Conservation (phyloP, 2,329 filamentous ascomycete species). For the Trichoderma sp. region DNA sequence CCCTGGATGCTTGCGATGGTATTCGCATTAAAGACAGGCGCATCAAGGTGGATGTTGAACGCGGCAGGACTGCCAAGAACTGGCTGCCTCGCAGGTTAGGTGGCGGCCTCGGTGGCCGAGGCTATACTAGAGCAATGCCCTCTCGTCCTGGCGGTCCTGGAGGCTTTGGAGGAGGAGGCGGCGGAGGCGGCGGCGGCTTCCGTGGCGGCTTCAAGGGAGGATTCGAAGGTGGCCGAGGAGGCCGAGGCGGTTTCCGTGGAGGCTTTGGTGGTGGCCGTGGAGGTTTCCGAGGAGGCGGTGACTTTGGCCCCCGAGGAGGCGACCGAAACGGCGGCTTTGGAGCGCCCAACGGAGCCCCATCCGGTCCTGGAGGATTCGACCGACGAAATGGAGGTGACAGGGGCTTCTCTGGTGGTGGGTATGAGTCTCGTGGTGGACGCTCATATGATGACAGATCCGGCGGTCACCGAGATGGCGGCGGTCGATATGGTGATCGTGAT, state of each 20-base stretch:
- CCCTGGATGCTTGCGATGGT: slow-evolving; percentile 80
- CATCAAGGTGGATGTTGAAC: slow-evolving; percentile 93
- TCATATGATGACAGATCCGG: slow-evolving; percentile 59
- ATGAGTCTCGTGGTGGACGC: slow-evolving; percentile 56
- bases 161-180: slow-evolving; percentile 49
- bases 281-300: slow-evolving; percentile 39
- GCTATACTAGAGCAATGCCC: slow-evolving; percentile 81
- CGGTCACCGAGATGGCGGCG: slow-evolving; percentile 50
- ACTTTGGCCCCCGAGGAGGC: slow-evolving; percentile 37
- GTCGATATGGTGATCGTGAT: slow-evolving; percentile 40
- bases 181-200: slow-evolving; percentile 44
- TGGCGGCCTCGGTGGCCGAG: slow-evolving; percentile 86
- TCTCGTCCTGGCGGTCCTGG: slow-evolving; percentile 67
- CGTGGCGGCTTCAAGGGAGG: slow-evolving; percentile 44
- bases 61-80: slow-evolving; percentile 87
- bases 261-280: slow-evolving; percentile 34
- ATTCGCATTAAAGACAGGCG: slow-evolving; percentile 89
- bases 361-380: slow-evolving; percentile 54
- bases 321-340: slow-evolving; percentile 51
- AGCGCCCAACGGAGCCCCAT: slow-evolving; percentile 58
- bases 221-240: slow-evolving; percentile 50
- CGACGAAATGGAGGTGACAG: slow-evolving; percentile 45
- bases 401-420: slow-evolving; percentile 49
- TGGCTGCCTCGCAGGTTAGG: slow-evolving; percentile 92
- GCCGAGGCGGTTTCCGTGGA: slow-evolving; percentile 50